Conservation (phyloP, 2,329 filamentous ascomycete species). For the Apiospora aurea region DNA sequence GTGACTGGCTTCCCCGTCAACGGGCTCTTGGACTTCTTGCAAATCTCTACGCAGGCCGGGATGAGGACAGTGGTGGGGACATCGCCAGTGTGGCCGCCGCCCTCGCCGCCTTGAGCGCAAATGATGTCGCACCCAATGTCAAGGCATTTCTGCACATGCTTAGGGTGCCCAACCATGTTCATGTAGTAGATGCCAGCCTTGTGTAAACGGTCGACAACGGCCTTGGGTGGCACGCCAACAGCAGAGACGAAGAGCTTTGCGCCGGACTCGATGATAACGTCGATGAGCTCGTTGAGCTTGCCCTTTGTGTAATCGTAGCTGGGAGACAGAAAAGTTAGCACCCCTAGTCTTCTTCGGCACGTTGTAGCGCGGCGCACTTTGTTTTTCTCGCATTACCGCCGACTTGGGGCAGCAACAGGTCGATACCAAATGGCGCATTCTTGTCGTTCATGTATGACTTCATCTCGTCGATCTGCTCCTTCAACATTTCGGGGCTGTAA, state of each 20-base stretch:
- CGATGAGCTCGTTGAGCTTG: conserved; percentile 88
- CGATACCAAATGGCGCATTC: conserved; percentile 94
- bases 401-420: conserved; percentile 91
- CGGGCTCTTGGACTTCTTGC: conserved; percentile 82
- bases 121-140: conserved; percentile 94
- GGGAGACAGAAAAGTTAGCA: conserved; percentile 34
- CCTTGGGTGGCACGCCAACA: conserved; percentile 89
- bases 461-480: conserved; percentile 92
- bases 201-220: conserved; percentile 90
- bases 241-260: conserved; percentile 96
- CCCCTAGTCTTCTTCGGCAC: conserved; percentile 1
- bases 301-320: conserved; percentile 99
- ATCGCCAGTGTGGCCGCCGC: conserved; percentile 94
- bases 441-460: conserved; percentile 89
- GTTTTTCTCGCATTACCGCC: conserved; percentile 95
- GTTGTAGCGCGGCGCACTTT: conserved; percentile 62
- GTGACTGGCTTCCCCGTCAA: conserved; percentile 88
- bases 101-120: conserved; percentile 97
- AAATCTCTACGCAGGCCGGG: conserved; percentile 85
- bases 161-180: conserved; percentile 99
- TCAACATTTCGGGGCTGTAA: conserved; percentile 97
- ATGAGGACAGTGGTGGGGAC: conserved; percentile 92
- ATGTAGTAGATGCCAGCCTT: conserved; percentile 89
- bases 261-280: conserved; percentile 91
- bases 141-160: conserved; percentile 97